Evolutionary conservation across 192 early-diverging fungal species (phyloP), one percentile per base, ranked within the genome.

Genomic region (Backusella sp.): DNA sequence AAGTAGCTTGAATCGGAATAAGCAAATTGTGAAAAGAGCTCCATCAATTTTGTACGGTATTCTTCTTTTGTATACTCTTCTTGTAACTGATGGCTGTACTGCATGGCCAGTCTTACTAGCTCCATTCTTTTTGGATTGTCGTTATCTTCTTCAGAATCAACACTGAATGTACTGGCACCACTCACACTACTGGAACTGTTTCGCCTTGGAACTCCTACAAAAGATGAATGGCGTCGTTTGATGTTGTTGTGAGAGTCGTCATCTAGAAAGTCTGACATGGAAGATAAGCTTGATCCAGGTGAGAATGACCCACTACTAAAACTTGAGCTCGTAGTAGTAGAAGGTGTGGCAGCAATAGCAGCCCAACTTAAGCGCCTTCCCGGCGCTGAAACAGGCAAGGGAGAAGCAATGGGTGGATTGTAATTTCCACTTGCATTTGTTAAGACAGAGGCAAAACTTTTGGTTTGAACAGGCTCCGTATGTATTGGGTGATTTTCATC

Each of bases 11-110:
- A 84, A 36, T 94, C 88, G 12, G 87, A 73, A 62, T 95, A 94
- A 2, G 94, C 91, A 30, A 94, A 79, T 32, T 95, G 81, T 11
- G 93, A 90, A 74, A 95, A 93, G 3, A 90, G 80, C 59, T 92
- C 88, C 79, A 19, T 71, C 36, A 74, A 67, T 34, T 56, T 69
- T 49, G 49, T 15, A 23, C 32, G n/a, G 30, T 35, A 82, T 52
- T 49, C 74, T n/a, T 19, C 66, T 73, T 65, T 78, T 37, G 35
- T 62, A 79, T 88, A 90, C 67, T 90, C 83, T n/a, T 87, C 84
- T 73, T 90, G 86, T n/a, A 90, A 76, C 66, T 81, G 73, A 41
- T 86, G 86, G 2, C 88, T 88, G 70, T 84, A 90, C 39, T 74
- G 65, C 49, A 90, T 83, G 11, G 84, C 86, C 46, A 82, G 76